Conservation (phyloP, 352 stramenopile genomes). For the Globisporangium irregulare region DNA sequence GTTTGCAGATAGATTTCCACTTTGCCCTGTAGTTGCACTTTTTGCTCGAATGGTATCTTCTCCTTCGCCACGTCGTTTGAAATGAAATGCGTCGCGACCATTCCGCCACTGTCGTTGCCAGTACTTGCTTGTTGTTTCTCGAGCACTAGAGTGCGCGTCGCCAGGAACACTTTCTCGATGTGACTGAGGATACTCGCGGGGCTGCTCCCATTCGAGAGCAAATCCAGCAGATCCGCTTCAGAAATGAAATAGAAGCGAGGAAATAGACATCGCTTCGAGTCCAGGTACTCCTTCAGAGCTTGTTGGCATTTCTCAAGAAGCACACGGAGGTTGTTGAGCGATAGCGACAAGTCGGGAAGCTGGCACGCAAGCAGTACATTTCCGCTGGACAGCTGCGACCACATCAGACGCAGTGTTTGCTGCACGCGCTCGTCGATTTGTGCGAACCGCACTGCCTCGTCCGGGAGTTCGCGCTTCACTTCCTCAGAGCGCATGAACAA, state of each 20-base stretch:
- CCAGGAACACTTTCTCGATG: slow-evolving; percentile 88
- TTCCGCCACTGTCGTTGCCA: slow-evolving; percentile 26
- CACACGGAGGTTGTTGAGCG: slow-evolving; percentile 72
- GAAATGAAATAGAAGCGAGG: slow-evolving; percentile 96
- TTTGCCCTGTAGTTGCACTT: slow-evolving; percentile 90
- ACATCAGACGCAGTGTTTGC: slow-evolving; percentile 74
- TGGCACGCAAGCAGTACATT: slow-evolving; percentile 85
- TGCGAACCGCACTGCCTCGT: slow-evolving; percentile 88
- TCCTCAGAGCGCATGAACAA: slow-evolving; percentile 95
- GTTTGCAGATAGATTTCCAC: slow-evolving; percentile 95
- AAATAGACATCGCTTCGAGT: slow-evolving; percentile 90
- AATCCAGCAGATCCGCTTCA: slow-evolving; percentile 91
- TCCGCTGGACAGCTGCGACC: slow-evolving; percentile 49
- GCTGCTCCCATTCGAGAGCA: slow-evolving; percentile 91
- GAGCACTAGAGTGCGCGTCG: slow-evolving; percentile 62
- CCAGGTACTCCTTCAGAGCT: slow-evolving; percentile 93
- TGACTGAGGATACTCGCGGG: slow-evolving; percentile 90
- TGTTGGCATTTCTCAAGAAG: slow-evolving; percentile 92
- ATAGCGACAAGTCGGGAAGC: slow-evolving; percentile 66
- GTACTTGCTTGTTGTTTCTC: slow-evolving; percentile 26
- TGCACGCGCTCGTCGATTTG: slow-evolving; percentile 80
- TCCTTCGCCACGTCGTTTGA: slow-evolving; percentile 89
- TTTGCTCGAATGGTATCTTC: slow-evolving; percentile 85
- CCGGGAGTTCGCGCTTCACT: slow-evolving; percentile 91
- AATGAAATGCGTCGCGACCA: slow-evolving; percentile 86